Conservation (phyloP, 192 early-diverging fungal species). For the Phycomyces blakesleeanus region DNA sequence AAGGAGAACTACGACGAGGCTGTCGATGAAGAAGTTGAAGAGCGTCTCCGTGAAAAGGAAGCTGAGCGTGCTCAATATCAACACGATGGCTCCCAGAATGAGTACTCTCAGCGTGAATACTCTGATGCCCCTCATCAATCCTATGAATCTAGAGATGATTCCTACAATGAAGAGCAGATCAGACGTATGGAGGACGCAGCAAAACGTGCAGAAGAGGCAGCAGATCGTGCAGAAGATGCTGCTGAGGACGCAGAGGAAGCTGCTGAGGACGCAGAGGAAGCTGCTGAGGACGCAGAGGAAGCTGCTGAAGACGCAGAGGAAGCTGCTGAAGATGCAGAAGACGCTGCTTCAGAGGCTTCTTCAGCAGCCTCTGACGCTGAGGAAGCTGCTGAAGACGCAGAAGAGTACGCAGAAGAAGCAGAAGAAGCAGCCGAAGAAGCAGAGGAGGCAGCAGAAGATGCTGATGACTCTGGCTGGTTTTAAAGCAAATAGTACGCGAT, state of each 20-base stretch:
- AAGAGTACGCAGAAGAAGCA: background rate
- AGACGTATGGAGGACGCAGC: background rate
- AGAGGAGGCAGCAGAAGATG: conserved; percentile 2
- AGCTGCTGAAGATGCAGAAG: conserved; percentile 4
- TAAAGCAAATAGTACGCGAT: too few species aligned
- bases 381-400: conserved; percentile 1
- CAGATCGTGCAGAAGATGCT: background rate
- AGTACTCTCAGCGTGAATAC: background rate
- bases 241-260: conserved; percentile 2
- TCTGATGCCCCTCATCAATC: background rate
- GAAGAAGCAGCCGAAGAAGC: conserved; percentile 3
- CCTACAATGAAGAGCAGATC: background rate
- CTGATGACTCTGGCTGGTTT: background rate
- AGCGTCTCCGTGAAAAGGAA: background rate
- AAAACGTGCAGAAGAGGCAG: background rate
- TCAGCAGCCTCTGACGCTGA: background rate
- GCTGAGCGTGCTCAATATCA: background rate
- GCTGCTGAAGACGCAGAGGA: conserved; percentile 3
- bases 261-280: conserved; percentile 1
- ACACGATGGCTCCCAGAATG: background rate
- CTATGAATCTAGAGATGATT: background rate
- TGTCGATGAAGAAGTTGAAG: conserved; percentile 5
- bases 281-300: conserved; percentile 1
- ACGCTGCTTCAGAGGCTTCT: background rate
- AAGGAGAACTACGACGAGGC: conserved; percentile 30